Evolutionary conservation across 106 monocot species (phyloP), one percentile per base, ranked within the genome.

Genomic region (Platanthera zijinensis): DNA sequence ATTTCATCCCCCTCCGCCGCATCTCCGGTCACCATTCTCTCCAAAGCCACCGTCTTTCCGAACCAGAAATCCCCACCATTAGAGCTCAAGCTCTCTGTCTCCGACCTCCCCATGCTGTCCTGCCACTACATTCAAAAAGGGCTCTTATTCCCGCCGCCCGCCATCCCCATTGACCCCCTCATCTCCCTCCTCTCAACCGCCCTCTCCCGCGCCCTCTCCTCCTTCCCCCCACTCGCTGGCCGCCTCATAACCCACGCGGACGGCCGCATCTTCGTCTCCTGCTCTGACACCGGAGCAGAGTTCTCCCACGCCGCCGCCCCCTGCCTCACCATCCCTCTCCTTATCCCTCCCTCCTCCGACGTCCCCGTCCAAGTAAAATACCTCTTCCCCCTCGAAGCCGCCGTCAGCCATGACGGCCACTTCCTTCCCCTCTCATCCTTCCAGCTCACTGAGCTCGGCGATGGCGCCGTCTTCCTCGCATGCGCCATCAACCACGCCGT

Each of bases 91-190:
- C 95, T 95, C 63, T 91, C 91, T 10, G 87, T 87, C 61, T 95
- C 87, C 46, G 95, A 92, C 81, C 84, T 95, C 51, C 90, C 96
- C 59, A 96, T 92, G 95, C 90, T 92, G 56, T 89, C 95, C n/a
- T 86, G 89, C 85, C 87, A 90, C 69, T 96, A 96, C 86, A 96
- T 96, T 81, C 93, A 93, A 78, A 96, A 93, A 71, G 96, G 96
- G 17, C 90, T 90, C 81, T 83, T 96, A 74, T 93, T 90, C 80
- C 73, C 92, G 19, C 68, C 51, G 1, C 90, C 96, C 0, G 67
- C 83, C 46, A 10, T 49, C 45, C 53, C 75, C 39, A 70, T 80
- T 77, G 54, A 68, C 13, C 50, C 57, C 19, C 76, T 93, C 48
- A 5, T 89, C 17, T 13, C 85, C 61, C 88, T 84, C 48, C 90